Evolutionary conservation across 2,329 filamentous ascomycete genomes (phyloP).

Genomic region (Alternaria dauci): DNA sequence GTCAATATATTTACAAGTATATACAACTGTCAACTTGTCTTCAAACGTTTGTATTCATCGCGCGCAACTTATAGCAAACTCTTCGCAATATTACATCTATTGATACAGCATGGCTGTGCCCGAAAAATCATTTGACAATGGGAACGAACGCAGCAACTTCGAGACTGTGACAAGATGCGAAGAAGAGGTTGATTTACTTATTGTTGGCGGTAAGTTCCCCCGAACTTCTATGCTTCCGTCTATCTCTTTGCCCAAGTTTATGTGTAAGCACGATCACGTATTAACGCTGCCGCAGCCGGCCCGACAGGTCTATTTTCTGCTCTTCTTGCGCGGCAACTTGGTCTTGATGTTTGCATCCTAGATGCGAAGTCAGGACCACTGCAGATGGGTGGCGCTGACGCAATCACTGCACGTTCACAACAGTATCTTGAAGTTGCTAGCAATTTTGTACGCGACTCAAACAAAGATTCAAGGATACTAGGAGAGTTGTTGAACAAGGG

Average conservation of each 20-base stretch:
- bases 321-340: constrained; percentile 55
- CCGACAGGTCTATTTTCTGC: constrained; percentile 59
- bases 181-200: constrained; percentile 23
- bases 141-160: too few species aligned
- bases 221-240: not conserved
- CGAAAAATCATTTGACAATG: too few species aligned
- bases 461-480: constrained; percentile 16
- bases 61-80: too few species aligned
- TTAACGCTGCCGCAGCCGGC: constrained; percentile 46
- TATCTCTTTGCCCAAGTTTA: not conserved
- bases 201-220: constrained; percentile 24
- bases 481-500: constrained; percentile 53
- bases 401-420: constrained; percentile 60
- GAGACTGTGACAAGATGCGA: not conserved
- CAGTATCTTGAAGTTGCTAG: constrained; percentile 59
- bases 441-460: constrained; percentile 43
- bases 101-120: too few species aligned
- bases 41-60: too few species aligned
- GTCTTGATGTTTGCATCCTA: constrained; percentile 54
- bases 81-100: too few species aligned
- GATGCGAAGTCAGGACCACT: constrained; percentile 52
- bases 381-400: constrained; percentile 58
- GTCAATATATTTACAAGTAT: too few species aligned
- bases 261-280: not conserved
- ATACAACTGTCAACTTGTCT: too few species aligned